Percentiles rank a stretch among this genome's conserved stretches.
Conservation (phyloP, 2,329 filamentous ascomycete genomes). For the Penicillium sp. region DNA sequence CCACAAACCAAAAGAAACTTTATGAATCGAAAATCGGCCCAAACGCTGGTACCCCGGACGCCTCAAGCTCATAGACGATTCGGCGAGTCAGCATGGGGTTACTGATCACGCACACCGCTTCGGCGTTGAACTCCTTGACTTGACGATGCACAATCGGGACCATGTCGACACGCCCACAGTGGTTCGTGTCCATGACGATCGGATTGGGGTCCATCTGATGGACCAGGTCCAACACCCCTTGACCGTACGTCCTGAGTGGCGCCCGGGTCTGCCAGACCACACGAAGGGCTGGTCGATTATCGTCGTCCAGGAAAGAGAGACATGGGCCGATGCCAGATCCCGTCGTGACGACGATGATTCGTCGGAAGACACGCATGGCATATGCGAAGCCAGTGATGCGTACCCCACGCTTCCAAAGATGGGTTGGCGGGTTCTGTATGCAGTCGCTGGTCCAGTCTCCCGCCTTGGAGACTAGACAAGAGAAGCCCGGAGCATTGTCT, state of each 20-base stretch:
- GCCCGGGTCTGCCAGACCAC: slow-evolving; percentile 71
- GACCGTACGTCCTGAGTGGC: slow-evolving; percentile 67
- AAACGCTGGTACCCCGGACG: slow-evolving; percentile 67
- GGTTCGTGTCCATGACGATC: slow-evolving; percentile 69
- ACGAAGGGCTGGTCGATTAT: slow-evolving; percentile 50
- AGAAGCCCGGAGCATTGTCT: slow-evolving; percentile 59
- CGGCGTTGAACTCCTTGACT: slow-evolving; percentile 52
- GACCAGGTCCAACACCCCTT: slow-evolving; percentile 61
- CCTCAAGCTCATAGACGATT: slow-evolving; percentile 71
- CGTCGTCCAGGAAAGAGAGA: slow-evolving; percentile 63
- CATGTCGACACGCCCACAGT: slow-evolving; percentile 65
- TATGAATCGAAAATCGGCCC: slow-evolving; percentile 76
- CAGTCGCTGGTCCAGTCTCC: slow-evolving; percentile 73
- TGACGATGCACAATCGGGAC: slow-evolving; percentile 60
- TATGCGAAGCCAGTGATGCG: slow-evolving; percentile 71
- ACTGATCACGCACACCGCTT: slow-evolving; percentile 75
- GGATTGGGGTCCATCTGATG: slow-evolving; percentile 63
- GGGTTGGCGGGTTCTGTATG: slow-evolving; percentile 64
- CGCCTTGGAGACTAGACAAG: slow-evolving; percentile 71
- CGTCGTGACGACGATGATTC: slow-evolving; percentile 69
- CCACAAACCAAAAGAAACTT: slow-evolving; percentile 14
- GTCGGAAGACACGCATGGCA: slow-evolving; percentile 67
- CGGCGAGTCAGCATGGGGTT: slow-evolving; percentile 70
- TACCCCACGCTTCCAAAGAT: slow-evolving; percentile 70
- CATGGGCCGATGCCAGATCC: slow-evolving; percentile 75